Evolutionary conservation across 1,284 basidiomycete species (phyloP), one percentile per base, ranked within the genome.

Genomic region (Tranzscheliella williamsii): DNA sequence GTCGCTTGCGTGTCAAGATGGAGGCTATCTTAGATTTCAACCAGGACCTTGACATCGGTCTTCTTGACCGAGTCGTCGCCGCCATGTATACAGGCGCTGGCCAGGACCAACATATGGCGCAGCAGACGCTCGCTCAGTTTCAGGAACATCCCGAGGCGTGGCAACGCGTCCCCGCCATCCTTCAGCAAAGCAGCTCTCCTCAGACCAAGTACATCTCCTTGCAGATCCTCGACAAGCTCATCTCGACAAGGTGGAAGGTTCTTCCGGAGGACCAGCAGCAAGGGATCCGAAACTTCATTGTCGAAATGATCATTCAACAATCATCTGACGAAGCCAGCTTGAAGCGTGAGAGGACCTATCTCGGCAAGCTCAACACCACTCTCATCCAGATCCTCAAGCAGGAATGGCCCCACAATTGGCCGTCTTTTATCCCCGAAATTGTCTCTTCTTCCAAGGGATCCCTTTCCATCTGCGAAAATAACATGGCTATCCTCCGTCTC

Each of bases 321-420:
- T 89, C 91, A 29, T 90, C 90, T 13, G 92, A 97, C 83, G 33
- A 80, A 49, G 55, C 63, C 33, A 83, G 85, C 24, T 84, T 96
- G 82, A 84, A 90, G 56, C 87, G 89, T 77, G 91, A 98, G 81
- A 96, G 91, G 83, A 90, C 90, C 6, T 97, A 93, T 75, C 79
- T 98, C 72, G 94, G 95, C 80, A 99, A 99, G 81, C 85, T 99
- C 62, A 96, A 99, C 79, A 83, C 97, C 38, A 92, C 94, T 22
- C 84, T 99, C 32, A 90, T 99, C 43, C 91, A 94, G 82, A 96
- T 99, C 60, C 83, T 99, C 67, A 99, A 98, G 81, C 95, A 98
- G 82, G 95, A 97, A 78, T 99, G 95, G 95, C 95, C 94, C 17
- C 91, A 97, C 78, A 93, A 96, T 75, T 99, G 95, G 95, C 93